Percentiles rank a stretch among this genome's conserved stretches.
Conservation (phyloP, 306 rosid species). For the Purshia tridentata region DNA sequence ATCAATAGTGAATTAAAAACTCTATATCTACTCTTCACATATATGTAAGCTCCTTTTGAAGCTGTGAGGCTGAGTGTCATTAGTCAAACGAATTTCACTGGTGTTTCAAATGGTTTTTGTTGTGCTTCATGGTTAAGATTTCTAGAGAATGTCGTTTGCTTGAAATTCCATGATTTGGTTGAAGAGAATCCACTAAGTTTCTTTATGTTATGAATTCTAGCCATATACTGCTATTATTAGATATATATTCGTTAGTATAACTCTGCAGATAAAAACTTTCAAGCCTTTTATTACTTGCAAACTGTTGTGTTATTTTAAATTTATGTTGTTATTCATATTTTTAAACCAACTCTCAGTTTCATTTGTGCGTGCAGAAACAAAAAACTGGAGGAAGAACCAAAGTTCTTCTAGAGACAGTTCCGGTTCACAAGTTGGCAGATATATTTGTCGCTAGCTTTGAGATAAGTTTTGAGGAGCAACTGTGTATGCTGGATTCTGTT, state of each 20-base stretch:
- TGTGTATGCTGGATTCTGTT: conserved; percentile 89
- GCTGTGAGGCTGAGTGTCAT: not conserved
- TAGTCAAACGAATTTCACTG: not conserved
- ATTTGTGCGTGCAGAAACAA: conserved; percentile 68
- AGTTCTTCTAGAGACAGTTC: conserved; percentile 94
- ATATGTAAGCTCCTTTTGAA: not conserved
- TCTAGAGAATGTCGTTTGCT: not conserved
- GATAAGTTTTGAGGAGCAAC: conserved; percentile 96
- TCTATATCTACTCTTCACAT: not conserved
- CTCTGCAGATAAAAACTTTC: not conserved
- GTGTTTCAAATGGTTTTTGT: not conserved
- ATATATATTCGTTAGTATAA: not conserved
- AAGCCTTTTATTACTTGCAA: not conserved
- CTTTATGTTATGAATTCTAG: not conserved
- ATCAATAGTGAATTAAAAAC: not conserved
- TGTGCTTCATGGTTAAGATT: not conserved
- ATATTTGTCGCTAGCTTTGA: conserved; percentile 99
- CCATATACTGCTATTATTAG: not conserved
- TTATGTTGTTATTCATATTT: conserved; percentile 4
- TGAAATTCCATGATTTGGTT: not conserved
- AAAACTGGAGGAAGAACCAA: conserved; percentile 95
- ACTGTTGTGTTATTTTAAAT: conserved; percentile 7
- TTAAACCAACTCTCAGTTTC: conserved; percentile 24
- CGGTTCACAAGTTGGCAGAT: conserved; percentile 96
- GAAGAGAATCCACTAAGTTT: conserved; percentile 9